Conservation (phyloP, 345 rosid species). For the Rhodomyrtus tomentosa region DNA sequence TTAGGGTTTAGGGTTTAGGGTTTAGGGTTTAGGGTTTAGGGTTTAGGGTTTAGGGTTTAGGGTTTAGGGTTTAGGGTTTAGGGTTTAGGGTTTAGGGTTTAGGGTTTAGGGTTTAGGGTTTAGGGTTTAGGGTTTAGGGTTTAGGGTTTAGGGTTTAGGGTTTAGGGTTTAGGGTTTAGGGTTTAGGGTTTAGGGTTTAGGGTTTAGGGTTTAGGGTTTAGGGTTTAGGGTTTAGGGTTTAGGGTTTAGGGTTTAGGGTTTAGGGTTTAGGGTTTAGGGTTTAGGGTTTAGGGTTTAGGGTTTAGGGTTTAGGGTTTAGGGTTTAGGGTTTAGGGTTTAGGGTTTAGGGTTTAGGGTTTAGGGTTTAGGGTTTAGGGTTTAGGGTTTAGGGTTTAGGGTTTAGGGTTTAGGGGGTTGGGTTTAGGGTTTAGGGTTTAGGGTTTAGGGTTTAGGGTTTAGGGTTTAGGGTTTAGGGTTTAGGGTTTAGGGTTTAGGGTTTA, state of each 20-base stretch:
- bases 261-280: slow-evolving; percentile 13
- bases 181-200: slow-evolving; percentile 18
- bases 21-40: slow-evolving; percentile 11
- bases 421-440: too few species aligned
- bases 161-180: slow-evolving; percentile 9
- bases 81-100: slow-evolving; percentile 16
- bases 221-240: slow-evolving; percentile 8
- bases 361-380: slow-evolving; percentile 14
- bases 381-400: slow-evolving; percentile 18
- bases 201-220: slow-evolving; percentile 14
- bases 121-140: slow-evolving; percentile 12
- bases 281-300: slow-evolving; percentile 10
- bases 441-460: slow-evolving; percentile 10
- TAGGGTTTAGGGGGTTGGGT: slow-evolving; percentile 7
- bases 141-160: slow-evolving; percentile 16
- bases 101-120: slow-evolving; percentile 18
- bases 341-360: slow-evolving; percentile 16
- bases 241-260: slow-evolving; percentile 14
- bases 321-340: slow-evolving; percentile 14
- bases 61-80: slow-evolving; percentile 16
- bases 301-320: slow-evolving; percentile 9
- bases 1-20: slow-evolving; percentile 20
- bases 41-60: slow-evolving; percentile 8
- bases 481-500: slow-evolving; percentile 15
- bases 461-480: slow-evolving; percentile 13